Evolutionary conservation across 1,139 yeast genomes (phyloP), one percentile per base, ranked within the genome.

Genomic region (Arxiozyma slooffiae): DNA sequence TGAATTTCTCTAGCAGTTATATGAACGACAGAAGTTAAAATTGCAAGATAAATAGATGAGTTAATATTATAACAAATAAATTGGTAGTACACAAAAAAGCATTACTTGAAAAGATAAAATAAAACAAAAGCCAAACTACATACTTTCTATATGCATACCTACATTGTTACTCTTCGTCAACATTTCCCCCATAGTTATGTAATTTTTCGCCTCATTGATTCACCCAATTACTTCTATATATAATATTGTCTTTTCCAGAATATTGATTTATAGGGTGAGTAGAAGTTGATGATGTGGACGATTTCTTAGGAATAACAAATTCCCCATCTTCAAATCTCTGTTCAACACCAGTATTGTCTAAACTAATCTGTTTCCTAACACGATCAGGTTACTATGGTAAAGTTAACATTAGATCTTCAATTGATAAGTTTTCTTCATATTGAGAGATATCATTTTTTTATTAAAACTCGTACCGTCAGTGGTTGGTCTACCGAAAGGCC

Each of bases 341-440:
- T 30, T 51, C 50, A 11, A 47, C 39, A 11, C 21, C 52, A 7
- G 43, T 11, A 30, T 41, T 14, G 16, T 38, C 34, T 11, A 30
- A 18, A 18, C 34, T 41, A 20, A 30, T 4, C 9, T 42, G 41
- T 22, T 23, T 56, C 41, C 62, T 48, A 0, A 81, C 80, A 3
- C 88, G 89, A 70, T 87, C 96, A 1, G 95, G 94, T 0, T 96
- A 96, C 95, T 96, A 88, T 1, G 89, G 94, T 53, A 82, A 68
- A 4, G 78, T 75, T 17, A 67, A 55, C 50, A 82, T 63, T 57
- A 82, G 79, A 62, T 84, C 92, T 48, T 76, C 79, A 34, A 77
- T 78, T 46, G 68, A 68, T 4, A 72, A 66, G 53, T 71, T 65
- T 52, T 71, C 49, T 34, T 61, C 64, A 45, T 54, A 59, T 14